Evolutionary conservation across 495 filamentous ascomycete species (phyloP).

Genomic region (Penicillium parvum): DNA sequence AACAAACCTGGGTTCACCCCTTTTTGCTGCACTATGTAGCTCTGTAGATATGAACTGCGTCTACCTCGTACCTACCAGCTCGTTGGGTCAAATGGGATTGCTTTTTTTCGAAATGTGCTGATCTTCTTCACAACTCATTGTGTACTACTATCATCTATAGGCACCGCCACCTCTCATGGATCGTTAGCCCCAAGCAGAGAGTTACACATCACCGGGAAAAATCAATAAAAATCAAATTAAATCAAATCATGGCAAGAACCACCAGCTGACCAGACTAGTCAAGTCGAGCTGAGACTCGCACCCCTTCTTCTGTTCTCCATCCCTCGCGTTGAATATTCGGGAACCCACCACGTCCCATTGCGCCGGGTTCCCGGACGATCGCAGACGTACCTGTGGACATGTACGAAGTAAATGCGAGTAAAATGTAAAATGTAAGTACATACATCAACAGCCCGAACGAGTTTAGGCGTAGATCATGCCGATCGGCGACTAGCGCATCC

Average conservation of each 20-base stretch:
- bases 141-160: not conserved
- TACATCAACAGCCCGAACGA: conserved; percentile 8
- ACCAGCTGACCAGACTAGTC: conserved; percentile 3
- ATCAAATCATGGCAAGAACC: conserved; percentile 6
- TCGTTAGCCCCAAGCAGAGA: conserved; percentile 19
- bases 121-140: no score
- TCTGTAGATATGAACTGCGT: conserved; percentile 8
- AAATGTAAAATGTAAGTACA: no score
- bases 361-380: conserved; percentile 29
- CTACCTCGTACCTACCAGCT: conserved; percentile 3
- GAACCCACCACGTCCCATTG: conserved; percentile 21
- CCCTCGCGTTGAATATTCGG: conserved; percentile 12
- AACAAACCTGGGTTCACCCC: conserved; percentile 1
- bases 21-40: conserved; percentile 4
- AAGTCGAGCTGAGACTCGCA: conserved; percentile 5
- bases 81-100: conserved; percentile 7
- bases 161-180: conserved; percentile 11
- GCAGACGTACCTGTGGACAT: conserved; percentile 13
- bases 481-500: conserved; percentile 10
- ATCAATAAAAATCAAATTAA: conserved; percentile 7
- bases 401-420: no score
- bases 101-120: conserved; percentile 1
- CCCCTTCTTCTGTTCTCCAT: not conserved
- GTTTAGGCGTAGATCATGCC: not conserved
- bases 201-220: conserved; percentile 20